Evolutionary conservation across 768 basidiomycete species (phyloP).

Genomic region (Mycena latifolia): DNA sequence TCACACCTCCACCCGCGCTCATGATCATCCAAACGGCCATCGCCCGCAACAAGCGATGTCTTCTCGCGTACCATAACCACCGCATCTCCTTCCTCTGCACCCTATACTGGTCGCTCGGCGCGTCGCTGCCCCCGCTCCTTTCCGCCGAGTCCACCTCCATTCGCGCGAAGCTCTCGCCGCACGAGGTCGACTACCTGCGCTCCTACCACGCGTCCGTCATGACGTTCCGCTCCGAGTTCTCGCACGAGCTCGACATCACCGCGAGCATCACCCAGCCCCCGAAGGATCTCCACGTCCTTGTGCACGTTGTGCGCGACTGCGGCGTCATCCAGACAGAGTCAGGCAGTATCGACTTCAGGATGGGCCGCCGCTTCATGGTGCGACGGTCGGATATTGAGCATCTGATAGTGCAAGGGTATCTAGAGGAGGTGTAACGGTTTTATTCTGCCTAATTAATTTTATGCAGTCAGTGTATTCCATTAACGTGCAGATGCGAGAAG

Average conservation of each 20-base stretch:
- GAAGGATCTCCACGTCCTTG: constrained; percentile 89
- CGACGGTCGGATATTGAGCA: constrained; percentile 92
- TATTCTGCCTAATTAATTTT: too few species aligned
- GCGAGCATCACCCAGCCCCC: constrained; percentile 87
- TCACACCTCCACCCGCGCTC: constrained; percentile 69
- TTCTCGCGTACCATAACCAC: constrained; percentile 93
- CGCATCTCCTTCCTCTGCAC: constrained; percentile 86
- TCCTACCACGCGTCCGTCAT: constrained; percentile 85
- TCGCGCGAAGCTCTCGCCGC: constrained; percentile 80
- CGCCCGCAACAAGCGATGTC: constrained; percentile 93
- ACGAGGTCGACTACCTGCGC: constrained; percentile 87
- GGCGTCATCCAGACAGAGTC: constrained; percentile 94
- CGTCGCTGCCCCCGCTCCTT: constrained; percentile 88
- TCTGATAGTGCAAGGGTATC: constrained; percentile 92
- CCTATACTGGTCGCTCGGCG: constrained; percentile 91
- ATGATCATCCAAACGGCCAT: constrained; percentile 92
- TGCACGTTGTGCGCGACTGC: constrained; percentile 89
- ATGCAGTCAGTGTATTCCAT: too few species aligned
- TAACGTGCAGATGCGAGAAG: too few species aligned
- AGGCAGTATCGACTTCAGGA: constrained; percentile 91
- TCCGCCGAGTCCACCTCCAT: constrained; percentile 60
- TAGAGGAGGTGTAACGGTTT: constrained; percentile 78
- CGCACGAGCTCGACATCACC: constrained; percentile 89
- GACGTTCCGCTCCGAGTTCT: constrained; percentile 87
- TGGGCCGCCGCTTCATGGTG: constrained; percentile 92